Evolutionary conservation across 495 filamentous ascomycete genomes (phyloP).

Genomic region (Xeromyces bisporus): DNA sequence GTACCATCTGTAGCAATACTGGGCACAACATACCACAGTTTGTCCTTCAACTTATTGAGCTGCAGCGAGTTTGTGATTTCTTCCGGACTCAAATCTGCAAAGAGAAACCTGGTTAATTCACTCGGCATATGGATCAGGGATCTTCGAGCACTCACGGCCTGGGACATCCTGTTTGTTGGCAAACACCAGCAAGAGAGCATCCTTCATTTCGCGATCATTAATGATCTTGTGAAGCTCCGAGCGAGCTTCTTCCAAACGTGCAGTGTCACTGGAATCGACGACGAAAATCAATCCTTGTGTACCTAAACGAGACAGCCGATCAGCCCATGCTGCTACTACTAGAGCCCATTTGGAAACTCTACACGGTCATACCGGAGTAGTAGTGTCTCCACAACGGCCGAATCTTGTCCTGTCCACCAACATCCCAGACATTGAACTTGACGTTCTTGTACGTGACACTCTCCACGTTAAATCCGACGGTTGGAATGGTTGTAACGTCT

Average conservation of each 20-base stretch:
- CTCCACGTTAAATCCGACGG: conserved; percentile 98
- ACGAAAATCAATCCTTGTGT: conserved; percentile 98
- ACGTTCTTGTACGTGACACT: conserved; percentile 98
- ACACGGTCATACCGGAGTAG: conserved; percentile 57
- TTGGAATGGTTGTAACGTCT: conserved; percentile 97
- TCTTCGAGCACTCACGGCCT: conserved; percentile 43
- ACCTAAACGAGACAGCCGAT: conserved; percentile 26
- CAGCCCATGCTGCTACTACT: background rate
- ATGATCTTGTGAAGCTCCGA: conserved; percentile 90
- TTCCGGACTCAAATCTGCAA: conserved; percentile 62
- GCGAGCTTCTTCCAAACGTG: conserved; percentile 74
- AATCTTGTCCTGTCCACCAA: conserved; percentile 99
- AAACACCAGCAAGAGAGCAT: conserved; percentile 82
- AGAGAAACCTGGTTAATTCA: background rate
- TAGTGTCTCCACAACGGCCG: conserved; percentile 96
- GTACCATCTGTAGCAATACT: conserved; percentile 89
- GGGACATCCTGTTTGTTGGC: conserved; percentile 94
- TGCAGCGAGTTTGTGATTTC: conserved; percentile 77
- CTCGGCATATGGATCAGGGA: background rate
- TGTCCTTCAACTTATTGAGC: conserved; percentile 72
- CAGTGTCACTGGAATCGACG: conserved; percentile 77
- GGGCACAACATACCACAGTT: conserved; percentile 91
- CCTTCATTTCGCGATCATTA: conserved; percentile 95
- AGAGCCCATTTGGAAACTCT: background rate
- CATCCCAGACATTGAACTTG: conserved; percentile 99